A percentile compares a stretch with the other conserved stretches of the same genome.
phyloP scores from a whole-genome alignment of 176 grass and related monocot species.

The Zizania latifolia region DNA sequence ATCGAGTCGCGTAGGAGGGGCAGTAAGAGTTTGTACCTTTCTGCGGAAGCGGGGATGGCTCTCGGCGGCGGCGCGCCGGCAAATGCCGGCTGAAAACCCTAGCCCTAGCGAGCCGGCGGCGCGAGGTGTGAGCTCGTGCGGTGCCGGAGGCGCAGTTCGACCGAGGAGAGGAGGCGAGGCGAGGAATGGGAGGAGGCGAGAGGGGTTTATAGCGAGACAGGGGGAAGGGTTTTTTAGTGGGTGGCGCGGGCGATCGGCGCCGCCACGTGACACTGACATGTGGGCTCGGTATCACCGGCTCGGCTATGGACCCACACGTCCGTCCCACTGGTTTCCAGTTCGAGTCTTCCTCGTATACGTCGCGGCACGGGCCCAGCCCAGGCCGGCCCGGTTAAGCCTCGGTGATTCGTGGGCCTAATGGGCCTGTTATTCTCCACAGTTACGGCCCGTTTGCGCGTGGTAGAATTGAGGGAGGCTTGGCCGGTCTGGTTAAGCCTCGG shows the following conservation, averaged over 20 bases:
- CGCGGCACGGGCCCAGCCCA: too few relatives aligned
- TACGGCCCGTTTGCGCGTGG: too few relatives aligned
- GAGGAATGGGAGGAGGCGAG: background rate
- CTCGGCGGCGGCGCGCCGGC: slow-evolving; percentile 3
- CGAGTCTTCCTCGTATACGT: too few relatives aligned
- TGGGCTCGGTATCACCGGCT: too few relatives aligned
- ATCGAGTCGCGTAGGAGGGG: background rate
- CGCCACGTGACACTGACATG: too few relatives aligned
- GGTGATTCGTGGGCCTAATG: background rate
- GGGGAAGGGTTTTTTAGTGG: slow-evolving; percentile 34
- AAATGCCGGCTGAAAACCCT: slow-evolving; percentile 19
- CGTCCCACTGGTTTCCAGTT: too few relatives aligned
- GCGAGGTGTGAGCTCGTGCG: too few relatives aligned
- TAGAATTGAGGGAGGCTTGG: too few relatives aligned
- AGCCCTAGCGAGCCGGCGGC: slow-evolving; percentile 20
- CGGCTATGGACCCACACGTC: too few relatives aligned
- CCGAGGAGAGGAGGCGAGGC: background rate
- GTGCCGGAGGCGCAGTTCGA: too few relatives aligned
- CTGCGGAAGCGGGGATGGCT: background rate
- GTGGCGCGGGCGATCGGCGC: too few relatives aligned
- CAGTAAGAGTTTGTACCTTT: background rate
- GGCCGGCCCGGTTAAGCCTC: background rate
- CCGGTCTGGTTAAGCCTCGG: too few relatives aligned
- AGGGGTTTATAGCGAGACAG: slow-evolving; percentile 37
- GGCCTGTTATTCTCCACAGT: background rate